Base-by-base conservation (phyloP, 176 grass and related monocot genomes). In the Leersia perrieri region DNA sequence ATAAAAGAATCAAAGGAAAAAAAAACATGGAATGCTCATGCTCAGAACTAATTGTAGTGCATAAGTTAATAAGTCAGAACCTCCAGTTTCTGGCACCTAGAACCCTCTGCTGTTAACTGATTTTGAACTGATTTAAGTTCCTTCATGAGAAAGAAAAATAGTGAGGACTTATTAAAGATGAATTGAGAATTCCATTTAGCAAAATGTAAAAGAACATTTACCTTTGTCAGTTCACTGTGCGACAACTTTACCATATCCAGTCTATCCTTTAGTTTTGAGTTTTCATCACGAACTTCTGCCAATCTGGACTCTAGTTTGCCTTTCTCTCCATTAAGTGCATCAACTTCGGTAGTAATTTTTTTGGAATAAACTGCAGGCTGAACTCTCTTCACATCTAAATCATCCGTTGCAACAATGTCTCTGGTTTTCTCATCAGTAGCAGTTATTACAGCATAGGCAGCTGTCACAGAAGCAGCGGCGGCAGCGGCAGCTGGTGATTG, bases 71-170 rank as follows among this genome's bases (percentile, higher is more conserved):
- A 58, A 58, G 53, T 68, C 20, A 84, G 27, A 84, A 98, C 96
- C 96, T 93, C 92, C 28, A 98, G 83, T 68, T 95, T 95, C 63
- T 87, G 76, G 66, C 92, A 95, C 91, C 96, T 92, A 86, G 90
- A 91, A 80, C 90, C 92, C 79, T 98, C 96, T 27, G 92, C 82
- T 20, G 80, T 79, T 68, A 98, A 76, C 77, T 95, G 96, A 93
- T 76, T 72, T 91, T 93, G 87, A 70, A 98, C 88, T 63, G 96
- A 98, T 83, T 88, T 73, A 82, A 93, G 92, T 78, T 98, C 96
- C 96, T 98, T 86, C 76, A 74, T 33, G 78, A 81, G 88, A 68
- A 45, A 82, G 23, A 22, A 80, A 85, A 80, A 11, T 11, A 34
- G 16, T 26, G 4, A 75, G 2, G 75, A 80, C 13, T 45, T 66